Evolutionary conservation across 768 basidiomycete genomes (phyloP), one percentile per base, ranked within the genome.

Genomic region (Mycena galericulata): DNA sequence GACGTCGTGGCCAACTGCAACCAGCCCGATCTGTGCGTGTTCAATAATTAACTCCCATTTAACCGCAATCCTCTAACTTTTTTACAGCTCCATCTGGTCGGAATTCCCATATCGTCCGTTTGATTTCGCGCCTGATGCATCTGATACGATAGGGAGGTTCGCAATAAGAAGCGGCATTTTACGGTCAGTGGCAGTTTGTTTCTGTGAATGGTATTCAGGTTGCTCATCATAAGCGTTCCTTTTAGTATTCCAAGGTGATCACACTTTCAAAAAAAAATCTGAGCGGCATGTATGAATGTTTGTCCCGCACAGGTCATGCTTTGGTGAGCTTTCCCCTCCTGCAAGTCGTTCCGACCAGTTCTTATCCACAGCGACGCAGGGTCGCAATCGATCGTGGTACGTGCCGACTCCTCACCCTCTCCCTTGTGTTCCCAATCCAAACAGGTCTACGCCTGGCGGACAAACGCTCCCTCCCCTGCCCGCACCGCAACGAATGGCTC

Each of bases 351-450:
- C 50, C 41, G 41, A n/a, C 11, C 22, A 56, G 46, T 9, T 43
- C 58, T 66, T 45, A 68, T 41, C 29, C 24, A 43, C 15, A 36
- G 14, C 49, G 64, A 55, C 41, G 15, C 67, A 95, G 95, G 97
- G 97, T 98, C 51, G 97, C 97, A 0, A 89, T 98, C 62, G 97
- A 99, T 73, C 85, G 97, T 83, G 97, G 96, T 84, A 71, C 27
- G 74, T 36, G 59, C 10, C 12, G 3, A 20, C 58, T 17, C n/a
- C 22, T 24, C 58, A 29, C 9, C 4, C 26, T 46, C 26, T 15
- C 18, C 24, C 14, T 46, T 46, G 51, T 54, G 40, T 18, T 18
- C 32, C 22, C 17, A 20, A 57, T 27, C 17, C n/a, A 4, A 17
- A 22, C 61, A 90, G 90, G 92, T 7, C 84, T 99, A 7, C 93